phyloP scores from a whole-genome alignment of 2,329 filamentous ascomycete genomes.

The Nemania abortiva region DNA sequence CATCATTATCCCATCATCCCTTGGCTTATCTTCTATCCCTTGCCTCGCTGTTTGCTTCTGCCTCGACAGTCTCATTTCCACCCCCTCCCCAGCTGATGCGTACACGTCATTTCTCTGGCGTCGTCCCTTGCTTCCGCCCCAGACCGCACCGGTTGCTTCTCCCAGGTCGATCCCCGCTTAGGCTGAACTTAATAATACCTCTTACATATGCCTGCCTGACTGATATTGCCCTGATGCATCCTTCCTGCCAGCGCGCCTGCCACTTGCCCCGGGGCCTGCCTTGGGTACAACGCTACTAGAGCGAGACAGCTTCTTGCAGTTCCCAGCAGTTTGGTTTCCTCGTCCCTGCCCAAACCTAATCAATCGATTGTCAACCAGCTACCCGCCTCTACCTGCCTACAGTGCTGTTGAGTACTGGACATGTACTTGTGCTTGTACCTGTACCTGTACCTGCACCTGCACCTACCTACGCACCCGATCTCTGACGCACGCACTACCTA shows the following conservation, averaged over 20 bases:
- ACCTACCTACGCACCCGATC: neutral
- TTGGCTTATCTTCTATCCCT: neutral
- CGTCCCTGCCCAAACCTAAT: constrained; percentile 23
- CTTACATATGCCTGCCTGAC: constrained; percentile 1
- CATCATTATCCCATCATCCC: no score
- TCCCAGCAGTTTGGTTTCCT: constrained; percentile 25
- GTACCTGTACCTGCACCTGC: neutral
- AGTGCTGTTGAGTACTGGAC: no score
- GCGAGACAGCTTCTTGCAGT: constrained; percentile 6
- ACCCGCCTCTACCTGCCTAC: no score
- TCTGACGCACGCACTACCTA: constrained; percentile 4
- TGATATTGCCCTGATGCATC: constrained; percentile 12
- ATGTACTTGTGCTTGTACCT: no score
- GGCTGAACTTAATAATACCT: constrained; percentile 31
- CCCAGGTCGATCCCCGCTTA: constrained; percentile 40
- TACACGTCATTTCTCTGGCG: constrained; percentile 11
- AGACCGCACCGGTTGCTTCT: constrained; percentile 35
- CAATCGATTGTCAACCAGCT: neutral
- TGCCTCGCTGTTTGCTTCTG: constrained; percentile 3
- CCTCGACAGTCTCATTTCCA: neutral
- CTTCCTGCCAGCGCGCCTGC: neutral
- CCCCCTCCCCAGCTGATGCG: neutral
- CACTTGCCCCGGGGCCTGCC: no score
- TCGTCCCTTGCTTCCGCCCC: constrained; percentile 29
- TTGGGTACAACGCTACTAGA: neutral